Percentiles rank a stretch among this genome's conserved stretches.
Evolutionary conservation across 495 filamentous ascomycete genomes (phyloP).

Genomic region (Cryomyces minteri): DNA sequence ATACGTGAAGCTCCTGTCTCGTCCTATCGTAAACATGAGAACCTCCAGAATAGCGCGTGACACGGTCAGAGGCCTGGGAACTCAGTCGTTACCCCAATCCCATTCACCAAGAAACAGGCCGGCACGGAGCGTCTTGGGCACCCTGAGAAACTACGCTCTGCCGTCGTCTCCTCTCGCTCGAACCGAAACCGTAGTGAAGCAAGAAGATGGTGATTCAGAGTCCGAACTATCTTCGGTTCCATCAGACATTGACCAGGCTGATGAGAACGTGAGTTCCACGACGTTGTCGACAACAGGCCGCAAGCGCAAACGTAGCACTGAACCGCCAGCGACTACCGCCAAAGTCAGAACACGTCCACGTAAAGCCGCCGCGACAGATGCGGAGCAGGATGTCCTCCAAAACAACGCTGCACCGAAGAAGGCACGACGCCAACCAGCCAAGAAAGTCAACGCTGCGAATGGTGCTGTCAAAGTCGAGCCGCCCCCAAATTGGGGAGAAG

Average conservation of each 20-base stretch:
- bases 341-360: not conserved
- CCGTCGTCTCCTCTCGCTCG: too few relatives aligned
- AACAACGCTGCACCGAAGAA: conserved; percentile 18
- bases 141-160: too few relatives aligned
- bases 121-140: too few relatives aligned
- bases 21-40: too few relatives aligned
- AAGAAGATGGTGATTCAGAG: not conserved
- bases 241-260: not conserved
- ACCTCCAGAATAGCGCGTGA: too few relatives aligned
- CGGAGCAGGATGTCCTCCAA: not conserved
- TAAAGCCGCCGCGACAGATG: not conserved
- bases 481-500: conserved; percentile 68
- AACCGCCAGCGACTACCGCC: not conserved
- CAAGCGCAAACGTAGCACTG: not conserved
- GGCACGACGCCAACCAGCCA: conserved; percentile 41
- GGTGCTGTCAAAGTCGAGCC: conserved; percentile 39
- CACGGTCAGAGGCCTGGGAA: too few relatives aligned
- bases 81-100: too few relatives aligned
- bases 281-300: not conserved
- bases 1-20: too few relatives aligned
- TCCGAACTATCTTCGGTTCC: not conserved
- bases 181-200: not conserved
- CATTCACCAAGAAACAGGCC: too few relatives aligned
- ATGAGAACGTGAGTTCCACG: not conserved
- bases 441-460: conserved; percentile 36